phyloP scores from a whole-genome alignment of 2,329 filamentous ascomycete species.

The Albifimbria verrucaria region DNA sequence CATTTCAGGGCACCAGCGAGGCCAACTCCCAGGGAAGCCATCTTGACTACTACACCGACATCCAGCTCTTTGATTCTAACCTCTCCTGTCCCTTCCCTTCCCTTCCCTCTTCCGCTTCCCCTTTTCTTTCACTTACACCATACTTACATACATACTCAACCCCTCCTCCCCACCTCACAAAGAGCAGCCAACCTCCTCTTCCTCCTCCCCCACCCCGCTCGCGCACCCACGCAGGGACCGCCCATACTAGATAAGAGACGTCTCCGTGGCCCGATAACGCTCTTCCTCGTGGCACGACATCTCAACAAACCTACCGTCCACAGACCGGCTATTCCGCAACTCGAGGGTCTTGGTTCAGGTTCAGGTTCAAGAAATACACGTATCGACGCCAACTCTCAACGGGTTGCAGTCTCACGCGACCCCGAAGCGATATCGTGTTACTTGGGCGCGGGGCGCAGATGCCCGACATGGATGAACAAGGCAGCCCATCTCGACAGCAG shows the following conservation, averaged over 20 bases:
- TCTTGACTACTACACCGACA: not conserved
- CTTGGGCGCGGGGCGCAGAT: not conserved
- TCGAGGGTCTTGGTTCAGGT: too few relatives aligned
- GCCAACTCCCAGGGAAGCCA: not conserved
- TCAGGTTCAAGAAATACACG: too few relatives aligned
- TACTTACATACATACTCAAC: slow-evolving; percentile 1
- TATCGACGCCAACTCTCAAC: too few relatives aligned
- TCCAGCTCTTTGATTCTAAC: slow-evolving; percentile 17
- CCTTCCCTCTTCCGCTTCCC: slow-evolving; percentile 7
- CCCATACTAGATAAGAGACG: not conserved
- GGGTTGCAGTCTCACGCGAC: too few relatives aligned
- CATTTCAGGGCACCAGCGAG: not conserved
- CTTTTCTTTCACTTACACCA: slow-evolving; percentile 2
- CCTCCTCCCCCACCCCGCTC: not conserved
- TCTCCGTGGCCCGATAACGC: not conserved
- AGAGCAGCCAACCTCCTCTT: not conserved
- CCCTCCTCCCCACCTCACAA: not conserved
- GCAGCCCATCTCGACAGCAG: slow-evolving; percentile 20
- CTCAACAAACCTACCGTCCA: too few relatives aligned
- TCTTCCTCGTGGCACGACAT: too few relatives aligned
- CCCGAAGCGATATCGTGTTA: not conserved
- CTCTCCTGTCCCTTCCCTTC: slow-evolving; percentile 12
- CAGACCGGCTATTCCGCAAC: too few relatives aligned
- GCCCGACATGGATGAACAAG: slow-evolving; percentile 22
- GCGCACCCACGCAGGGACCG: not conserved